A percentile compares a stretch with the other conserved stretches of the same genome.
These are phyloP conservation scores for Phytophthora cactorum DNA, from an alignment of 352 stramenopile genomes.

Conservation along the genomic window DNA sequence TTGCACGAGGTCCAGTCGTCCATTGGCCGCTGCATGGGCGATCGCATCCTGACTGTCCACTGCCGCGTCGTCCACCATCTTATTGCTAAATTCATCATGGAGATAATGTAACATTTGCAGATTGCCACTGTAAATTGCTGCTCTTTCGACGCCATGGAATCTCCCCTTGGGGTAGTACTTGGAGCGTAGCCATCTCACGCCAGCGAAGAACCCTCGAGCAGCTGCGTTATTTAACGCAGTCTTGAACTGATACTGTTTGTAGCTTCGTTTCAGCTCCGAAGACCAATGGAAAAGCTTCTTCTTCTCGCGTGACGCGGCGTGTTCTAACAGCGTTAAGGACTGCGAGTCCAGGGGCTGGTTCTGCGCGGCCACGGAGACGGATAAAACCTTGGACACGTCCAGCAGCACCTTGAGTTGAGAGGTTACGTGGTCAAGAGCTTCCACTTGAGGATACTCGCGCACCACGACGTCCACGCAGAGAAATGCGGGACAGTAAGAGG, in stretches of 20 bases:
- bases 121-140: constrained; percentile 42
- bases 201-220: constrained; percentile 27
- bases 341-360: constrained; percentile 21
- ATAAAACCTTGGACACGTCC: constrained; percentile 42
- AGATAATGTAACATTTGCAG: constrained; percentile 44
- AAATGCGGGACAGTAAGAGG: constrained; percentile 20
- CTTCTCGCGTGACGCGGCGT: constrained; percentile 35
- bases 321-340: constrained; percentile 32
- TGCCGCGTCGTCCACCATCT: constrained; percentile 41
- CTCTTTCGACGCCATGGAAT: constrained; percentile 44
- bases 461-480: constrained; percentile 42
- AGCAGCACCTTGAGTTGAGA: constrained; percentile 33
- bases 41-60: constrained; percentile 48
- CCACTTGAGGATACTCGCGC: constrained; percentile 22
- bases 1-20: constrained; percentile 41
- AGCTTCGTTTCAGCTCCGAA: constrained; percentile 42
- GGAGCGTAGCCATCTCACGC: constrained; percentile 38
- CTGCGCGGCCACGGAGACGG: constrained; percentile 33
- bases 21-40: constrained; percentile 39
- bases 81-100: constrained; percentile 40
- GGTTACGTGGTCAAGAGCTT: constrained; percentile 38
- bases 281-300: constrained; percentile 41
- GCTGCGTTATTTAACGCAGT: constrained; percentile 37
- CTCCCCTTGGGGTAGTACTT: constrained; percentile 42
- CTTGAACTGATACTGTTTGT: constrained; percentile 48